Percentiles rank a stretch among this genome's conserved stretches.
Evolutionary conservation across 1,284 basidiomycete genomes (phyloP).

Genomic region (Tilletia indica): DNA sequence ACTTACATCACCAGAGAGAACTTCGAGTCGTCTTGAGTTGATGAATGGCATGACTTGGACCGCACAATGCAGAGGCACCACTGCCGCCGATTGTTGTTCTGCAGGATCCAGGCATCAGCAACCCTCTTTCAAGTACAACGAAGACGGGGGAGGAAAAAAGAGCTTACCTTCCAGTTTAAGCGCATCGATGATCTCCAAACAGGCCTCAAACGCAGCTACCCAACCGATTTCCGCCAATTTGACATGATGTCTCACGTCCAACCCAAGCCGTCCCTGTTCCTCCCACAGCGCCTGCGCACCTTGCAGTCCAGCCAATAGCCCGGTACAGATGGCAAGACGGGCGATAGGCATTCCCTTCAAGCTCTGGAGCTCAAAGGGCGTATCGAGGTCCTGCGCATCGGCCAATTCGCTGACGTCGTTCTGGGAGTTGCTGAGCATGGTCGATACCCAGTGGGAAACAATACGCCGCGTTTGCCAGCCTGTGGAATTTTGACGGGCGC

Average conservation of each 20-base stretch:
- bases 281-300: slow-evolving; percentile 30
- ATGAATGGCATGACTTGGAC: slow-evolving; percentile 14
- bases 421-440: slow-evolving; percentile 32
- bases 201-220: slow-evolving; percentile 42
- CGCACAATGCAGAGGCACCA: slow-evolving; percentile 1
- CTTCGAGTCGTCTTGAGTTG: not conserved
- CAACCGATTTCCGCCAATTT: slow-evolving; percentile 37
- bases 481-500: slow-evolving; percentile 28
- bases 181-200: slow-evolving; percentile 27
- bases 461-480: slow-evolving; percentile 36
- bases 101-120: not conserved
- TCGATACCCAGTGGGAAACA: slow-evolving; percentile 35
- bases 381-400: not conserved
- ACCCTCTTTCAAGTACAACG: not conserved
- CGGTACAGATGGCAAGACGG: slow-evolving; percentile 42
- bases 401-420: slow-evolving; percentile 15
- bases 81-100: not conserved
- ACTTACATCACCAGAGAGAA: not conserved
- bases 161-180: not conserved
- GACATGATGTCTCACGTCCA: slow-evolving; percentile 32
- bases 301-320: slow-evolving; percentile 45
- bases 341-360: slow-evolving; percentile 33
- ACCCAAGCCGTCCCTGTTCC: slow-evolving; percentile 21
- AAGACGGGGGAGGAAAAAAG: not conserved
- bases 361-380: slow-evolving; percentile 14